phyloP scores from a whole-genome alignment of 768 basidiomycete genomes.

The Leucocoprinus leucothites region DNA sequence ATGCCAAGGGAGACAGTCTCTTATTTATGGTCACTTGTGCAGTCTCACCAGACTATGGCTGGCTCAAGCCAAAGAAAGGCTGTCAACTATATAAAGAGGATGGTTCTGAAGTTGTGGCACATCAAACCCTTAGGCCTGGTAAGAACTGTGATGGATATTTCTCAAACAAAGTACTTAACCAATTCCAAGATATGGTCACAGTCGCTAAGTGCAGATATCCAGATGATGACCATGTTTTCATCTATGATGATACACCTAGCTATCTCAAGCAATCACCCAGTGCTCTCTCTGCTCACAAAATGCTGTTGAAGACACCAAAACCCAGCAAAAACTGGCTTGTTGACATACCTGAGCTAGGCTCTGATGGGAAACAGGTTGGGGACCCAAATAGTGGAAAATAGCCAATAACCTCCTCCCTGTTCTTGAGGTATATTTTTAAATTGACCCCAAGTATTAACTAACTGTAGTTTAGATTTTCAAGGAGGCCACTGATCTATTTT shows the following conservation, averaged over 20 bases:
- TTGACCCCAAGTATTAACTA: too few relatives aligned
- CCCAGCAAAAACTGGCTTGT: conserved; percentile 19
- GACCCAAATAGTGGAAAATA: too few relatives aligned
- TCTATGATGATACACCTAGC: conserved; percentile 30
- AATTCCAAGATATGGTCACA: conserved; percentile 20
- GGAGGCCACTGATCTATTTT: too few relatives aligned
- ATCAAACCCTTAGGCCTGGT: too few relatives aligned
- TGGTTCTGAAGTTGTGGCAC: too few relatives aligned
- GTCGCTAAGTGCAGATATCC: conserved; percentile 22
- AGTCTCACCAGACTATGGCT: too few relatives aligned
- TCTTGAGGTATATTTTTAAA: too few relatives aligned
- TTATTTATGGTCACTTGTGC: conserved; percentile 31
- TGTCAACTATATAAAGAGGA: too few relatives aligned
- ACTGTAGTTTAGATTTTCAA: too few relatives aligned
- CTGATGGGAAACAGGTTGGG: conserved; percentile 22
- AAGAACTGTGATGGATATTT: conserved; percentile 18
- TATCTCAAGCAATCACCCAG: conserved; percentile 28
- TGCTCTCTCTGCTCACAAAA: conserved; percentile 13
- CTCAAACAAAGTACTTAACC: conserved; percentile 25
- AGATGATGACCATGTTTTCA: conserved; percentile 24
- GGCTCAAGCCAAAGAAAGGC: too few relatives aligned
- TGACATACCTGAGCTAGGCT: conserved; percentile 14
- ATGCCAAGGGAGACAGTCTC: conserved; percentile 34
- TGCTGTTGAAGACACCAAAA: conserved; percentile 28
- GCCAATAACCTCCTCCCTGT: too few relatives aligned